Base-by-base conservation (phyloP, 2,329 filamentous ascomycete species). In the Cordyceps cateniannulata region DNA sequence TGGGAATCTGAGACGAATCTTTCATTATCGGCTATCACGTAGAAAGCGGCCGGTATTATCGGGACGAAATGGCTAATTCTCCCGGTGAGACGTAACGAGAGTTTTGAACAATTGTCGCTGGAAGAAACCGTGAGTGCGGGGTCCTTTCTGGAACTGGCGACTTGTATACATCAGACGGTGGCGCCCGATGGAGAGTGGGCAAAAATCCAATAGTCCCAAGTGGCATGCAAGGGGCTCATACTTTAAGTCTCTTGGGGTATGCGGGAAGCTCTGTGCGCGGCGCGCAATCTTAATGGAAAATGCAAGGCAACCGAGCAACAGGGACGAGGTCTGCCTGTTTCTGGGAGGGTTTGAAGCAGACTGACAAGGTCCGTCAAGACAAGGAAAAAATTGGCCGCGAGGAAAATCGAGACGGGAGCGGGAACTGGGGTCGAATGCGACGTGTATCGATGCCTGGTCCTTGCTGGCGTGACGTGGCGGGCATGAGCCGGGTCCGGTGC, bases 81-180 rank as follows among this genome's bases (percentile, higher is more conserved):
- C 10, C 10, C 9, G 10, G 14, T 35, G n/a, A n/a, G n/a, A n/a
- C n/a, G n/a, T n/a, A n/a, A n/a, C n/a, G n/a, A 12, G 29, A 14
- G 10, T 42, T 42, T 42, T 42, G 29, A 12, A 35, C 29, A n/a
- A n/a, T n/a, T n/a, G n/a, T n/a, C n/a, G n/a, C n/a, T n/a, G n/a
- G n/a, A n/a, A n/a, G n/a, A n/a, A n/a, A n/a, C 14, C 32, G 38
- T 42, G 38, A n/a, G 5, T 40, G 38, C 5, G 38, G 38, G 16
- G 3, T n/a, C 16, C 12, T 18, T n/a, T 42, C 38, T 35, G 38
- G 16, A n/a, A n/a, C 16, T 42, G 38, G 35, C 10, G 16, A 42
- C 38, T 42, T 6, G 38, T 58, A 18, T 29, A 58, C 47, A 58
- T 58, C 55, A 58, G 55, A 58, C 55, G 55, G 45, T 58, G 55